Conservation (phyloP, 148 eudicot species). For the Mesembryanthemum crystallinum region DNA sequence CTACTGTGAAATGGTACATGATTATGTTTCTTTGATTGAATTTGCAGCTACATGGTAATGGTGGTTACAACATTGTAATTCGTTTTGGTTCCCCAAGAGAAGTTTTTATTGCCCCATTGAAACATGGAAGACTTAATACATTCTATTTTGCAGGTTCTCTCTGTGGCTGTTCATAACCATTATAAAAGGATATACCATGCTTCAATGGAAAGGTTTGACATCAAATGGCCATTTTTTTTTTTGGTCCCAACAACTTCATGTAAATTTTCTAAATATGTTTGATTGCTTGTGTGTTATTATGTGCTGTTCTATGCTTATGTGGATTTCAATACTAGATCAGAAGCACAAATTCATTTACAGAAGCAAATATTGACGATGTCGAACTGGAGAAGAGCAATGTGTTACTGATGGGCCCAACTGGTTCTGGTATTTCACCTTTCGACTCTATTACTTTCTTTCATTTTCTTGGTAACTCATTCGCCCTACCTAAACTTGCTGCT, state of each 20-base stretch:
- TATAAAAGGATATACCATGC: slow-evolving; percentile 78
- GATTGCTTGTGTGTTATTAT: slow-evolving; percentile 13
- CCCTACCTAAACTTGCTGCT: neutral
- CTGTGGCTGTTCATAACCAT: slow-evolving; percentile 91
- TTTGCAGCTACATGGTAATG: too few relatives aligned
- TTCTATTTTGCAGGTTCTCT: slow-evolving; percentile 60
- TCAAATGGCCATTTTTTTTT: slow-evolving; percentile 8
- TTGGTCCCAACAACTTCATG: too few relatives aligned
- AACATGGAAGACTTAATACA: too few relatives aligned
- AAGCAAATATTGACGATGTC: slow-evolving; percentile 57
- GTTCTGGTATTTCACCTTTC: slow-evolving; percentile 53
- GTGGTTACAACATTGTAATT: neutral
- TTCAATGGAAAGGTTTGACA: slow-evolving; percentile 69
- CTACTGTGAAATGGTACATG: too few relatives aligned
- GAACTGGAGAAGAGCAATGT: slow-evolving; percentile 93
- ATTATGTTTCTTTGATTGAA: too few relatives aligned
- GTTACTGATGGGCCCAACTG: slow-evolving; percentile 92
- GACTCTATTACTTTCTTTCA: neutral
- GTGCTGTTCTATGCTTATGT: slow-evolving; percentile 13
- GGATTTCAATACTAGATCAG: slow-evolving; percentile 52
- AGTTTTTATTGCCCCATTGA: neutral
- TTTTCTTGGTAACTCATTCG: neutral
- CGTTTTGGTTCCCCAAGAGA: neutral
- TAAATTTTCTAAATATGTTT: neutral
- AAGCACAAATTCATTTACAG: slow-evolving; percentile 43